phyloP scores from a whole-genome alignment of 257 asterid genomes.

The Plantago elongata region DNA sequence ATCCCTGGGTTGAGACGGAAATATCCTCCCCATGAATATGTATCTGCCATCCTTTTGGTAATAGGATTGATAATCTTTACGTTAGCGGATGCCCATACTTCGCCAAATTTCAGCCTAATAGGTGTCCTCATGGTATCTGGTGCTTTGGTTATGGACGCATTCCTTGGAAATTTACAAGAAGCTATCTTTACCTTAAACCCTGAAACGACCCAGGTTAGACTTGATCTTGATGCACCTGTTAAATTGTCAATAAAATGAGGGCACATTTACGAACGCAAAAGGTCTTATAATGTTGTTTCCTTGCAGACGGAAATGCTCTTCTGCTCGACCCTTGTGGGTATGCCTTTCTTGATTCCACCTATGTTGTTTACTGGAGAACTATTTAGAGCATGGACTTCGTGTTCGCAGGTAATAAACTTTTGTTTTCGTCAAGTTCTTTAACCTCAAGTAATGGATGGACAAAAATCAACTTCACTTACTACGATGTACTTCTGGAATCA shows the following conservation, averaged over 20 bases:
- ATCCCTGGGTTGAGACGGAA: slow-evolving; percentile 86
- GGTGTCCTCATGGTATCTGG: slow-evolving; percentile 86
- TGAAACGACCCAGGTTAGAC: slow-evolving; percentile 74
- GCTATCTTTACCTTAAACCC: slow-evolving; percentile 86
- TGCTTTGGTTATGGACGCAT: slow-evolving; percentile 80
- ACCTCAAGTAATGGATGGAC: not conserved
- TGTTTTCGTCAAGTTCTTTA: not conserved
- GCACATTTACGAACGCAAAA: not conserved
- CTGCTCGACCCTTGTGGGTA: slow-evolving; percentile 92
- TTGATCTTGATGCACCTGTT: not conserved
- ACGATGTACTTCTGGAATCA: not conserved
- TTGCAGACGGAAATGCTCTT: slow-evolving; percentile 90
- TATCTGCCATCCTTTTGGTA: slow-evolving; percentile 77
- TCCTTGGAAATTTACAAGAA: slow-evolving; percentile 85
- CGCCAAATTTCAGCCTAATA: slow-evolving; percentile 74
- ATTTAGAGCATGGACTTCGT: slow-evolving; percentile 69
- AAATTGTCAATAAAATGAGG: not conserved
- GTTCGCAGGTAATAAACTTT: slow-evolving; percentile 49
- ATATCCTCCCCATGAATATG: slow-evolving; percentile 76
- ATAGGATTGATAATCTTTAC: slow-evolving; percentile 85
- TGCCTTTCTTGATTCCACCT: slow-evolving; percentile 92
- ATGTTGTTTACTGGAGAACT: slow-evolving; percentile 86
- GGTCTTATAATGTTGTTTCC: not conserved
- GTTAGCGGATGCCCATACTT: slow-evolving; percentile 82
- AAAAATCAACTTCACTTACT: not conserved